These are phyloP conservation scores for Pythium aphanidermatum DNA, from an alignment of 352 stramenopile genomes.

Conservation along the genomic window DNA sequence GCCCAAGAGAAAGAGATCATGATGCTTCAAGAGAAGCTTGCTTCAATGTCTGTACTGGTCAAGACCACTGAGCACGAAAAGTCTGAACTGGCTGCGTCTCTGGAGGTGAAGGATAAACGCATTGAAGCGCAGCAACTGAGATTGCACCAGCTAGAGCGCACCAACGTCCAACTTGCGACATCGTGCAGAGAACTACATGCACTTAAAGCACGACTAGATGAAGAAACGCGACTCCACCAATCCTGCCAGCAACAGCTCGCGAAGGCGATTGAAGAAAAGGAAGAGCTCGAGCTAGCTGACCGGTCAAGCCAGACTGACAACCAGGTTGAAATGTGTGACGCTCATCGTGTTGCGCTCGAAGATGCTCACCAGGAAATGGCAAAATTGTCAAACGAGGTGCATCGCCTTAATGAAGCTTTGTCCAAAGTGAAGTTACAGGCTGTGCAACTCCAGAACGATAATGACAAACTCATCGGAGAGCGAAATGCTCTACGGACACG, in stretches of 20 bases:
- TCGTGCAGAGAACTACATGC: slow-evolving; percentile 43
- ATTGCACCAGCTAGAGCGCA: slow-evolving; percentile 55
- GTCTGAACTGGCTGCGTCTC: slow-evolving; percentile 31
- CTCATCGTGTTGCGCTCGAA: slow-evolving; percentile 25
- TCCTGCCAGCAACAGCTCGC: slow-evolving; percentile 41
- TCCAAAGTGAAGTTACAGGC: slow-evolving; percentile 29
- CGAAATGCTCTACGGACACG: slow-evolving; percentile 58
- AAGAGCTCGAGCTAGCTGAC: slow-evolving; percentile 22
- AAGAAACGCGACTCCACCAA: slow-evolving; percentile 37
- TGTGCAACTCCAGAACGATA: slow-evolving; percentile 18
- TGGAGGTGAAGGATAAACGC: slow-evolving; percentile 74
- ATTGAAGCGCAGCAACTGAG: slow-evolving; percentile 66
- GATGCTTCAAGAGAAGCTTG: slow-evolving; percentile 69
- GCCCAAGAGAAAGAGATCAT: slow-evolving; percentile 63
- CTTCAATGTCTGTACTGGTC: slow-evolving; percentile 51
- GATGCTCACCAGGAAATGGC: slow-evolving; percentile 11
- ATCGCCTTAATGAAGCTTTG: slow-evolving; percentile 29
- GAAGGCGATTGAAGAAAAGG: slow-evolving; percentile 12
- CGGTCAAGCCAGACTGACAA: slow-evolving; percentile 47
- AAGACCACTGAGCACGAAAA: slow-evolving; percentile 67
- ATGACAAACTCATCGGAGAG: slow-evolving; percentile 28
- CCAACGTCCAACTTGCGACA: slow-evolving; percentile 34
- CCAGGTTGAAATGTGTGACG: slow-evolving; percentile 13
- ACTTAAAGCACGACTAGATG: slow-evolving; percentile 38
- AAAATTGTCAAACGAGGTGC: slow-evolving; percentile 18